These are phyloP conservation scores for Colletotrichum spaethianum DNA, from an alignment of 2,329 filamentous ascomycete species.

Conservation along the genomic window DNA sequence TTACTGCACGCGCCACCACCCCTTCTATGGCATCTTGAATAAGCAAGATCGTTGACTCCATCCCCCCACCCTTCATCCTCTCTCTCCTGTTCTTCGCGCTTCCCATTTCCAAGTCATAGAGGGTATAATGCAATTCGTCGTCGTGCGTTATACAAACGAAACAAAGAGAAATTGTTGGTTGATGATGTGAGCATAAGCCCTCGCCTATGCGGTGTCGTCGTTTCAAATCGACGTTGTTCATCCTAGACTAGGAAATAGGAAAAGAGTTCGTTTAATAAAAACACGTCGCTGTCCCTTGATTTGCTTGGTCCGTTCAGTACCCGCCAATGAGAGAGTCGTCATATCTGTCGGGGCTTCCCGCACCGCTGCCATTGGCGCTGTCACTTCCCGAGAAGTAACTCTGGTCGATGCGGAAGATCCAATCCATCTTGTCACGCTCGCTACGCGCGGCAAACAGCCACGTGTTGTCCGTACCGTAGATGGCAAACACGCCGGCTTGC, in stretches of 20 bases:
- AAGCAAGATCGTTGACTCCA: slow-evolving; percentile 1
- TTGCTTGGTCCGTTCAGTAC: slow-evolving; percentile 12
- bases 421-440: slow-evolving; percentile 94
- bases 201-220: slow-evolving; percentile 18
- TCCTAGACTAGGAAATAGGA: slow-evolving; percentile 21
- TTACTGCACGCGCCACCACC: neutral
- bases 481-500: slow-evolving; percentile 86
- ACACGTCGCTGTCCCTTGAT: neutral
- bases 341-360: slow-evolving; percentile 52
- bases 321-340: slow-evolving; percentile 39
- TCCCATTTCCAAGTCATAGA: slow-evolving; percentile 34
- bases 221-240: slow-evolving; percentile 12
- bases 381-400: slow-evolving; percentile 70
- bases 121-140: slow-evolving; percentile 40
- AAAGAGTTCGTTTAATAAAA: slow-evolving; percentile 14
- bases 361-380: slow-evolving; percentile 56
- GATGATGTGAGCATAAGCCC: slow-evolving; percentile 14
- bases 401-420: slow-evolving; percentile 96
- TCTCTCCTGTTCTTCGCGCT: slow-evolving; percentile 5
- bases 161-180: slow-evolving; percentile 37
- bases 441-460: slow-evolving; percentile 93
- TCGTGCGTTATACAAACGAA: slow-evolving; percentile 40
- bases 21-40: slow-evolving; percentile 9
- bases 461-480: slow-evolving; percentile 95
- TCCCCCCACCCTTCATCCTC: neutral